Conservation (phyloP, 768 basidiomycete species). For the Mycena leptocephala region DNA sequence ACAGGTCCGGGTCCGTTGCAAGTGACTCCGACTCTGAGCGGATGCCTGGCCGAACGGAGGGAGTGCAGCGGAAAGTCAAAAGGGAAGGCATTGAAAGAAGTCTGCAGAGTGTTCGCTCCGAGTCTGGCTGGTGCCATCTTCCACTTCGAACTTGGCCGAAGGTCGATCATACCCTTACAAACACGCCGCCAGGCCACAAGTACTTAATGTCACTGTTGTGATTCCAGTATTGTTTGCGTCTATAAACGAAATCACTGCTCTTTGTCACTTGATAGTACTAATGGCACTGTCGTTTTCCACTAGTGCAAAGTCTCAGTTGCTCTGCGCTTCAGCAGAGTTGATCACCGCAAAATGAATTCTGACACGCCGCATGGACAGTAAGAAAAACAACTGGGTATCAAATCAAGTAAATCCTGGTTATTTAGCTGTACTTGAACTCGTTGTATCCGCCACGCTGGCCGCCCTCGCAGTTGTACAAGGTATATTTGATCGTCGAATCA, state of each 20-base stretch:
- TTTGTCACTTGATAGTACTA: background rate
- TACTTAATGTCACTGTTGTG: background rate
- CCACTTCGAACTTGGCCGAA: too few species aligned
- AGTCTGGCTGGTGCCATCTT: too few species aligned
- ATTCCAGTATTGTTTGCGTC: background rate
- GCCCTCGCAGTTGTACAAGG: conserved; percentile 1
- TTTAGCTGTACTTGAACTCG: conserved; percentile 1
- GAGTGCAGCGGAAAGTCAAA: too few species aligned
- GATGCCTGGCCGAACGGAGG: too few species aligned
- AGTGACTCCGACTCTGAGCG: too few species aligned
- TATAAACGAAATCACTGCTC: background rate
- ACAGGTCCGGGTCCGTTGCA: too few species aligned
- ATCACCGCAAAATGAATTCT: background rate
- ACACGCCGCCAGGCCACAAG: too few species aligned
- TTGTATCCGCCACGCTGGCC: conserved; percentile 1
- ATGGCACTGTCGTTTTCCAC: conserved; percentile 2
- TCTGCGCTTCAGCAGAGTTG: background rate
- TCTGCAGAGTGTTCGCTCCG: too few species aligned
- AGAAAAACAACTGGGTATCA: background rate
- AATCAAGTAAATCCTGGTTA: background rate
- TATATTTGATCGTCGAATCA: background rate
- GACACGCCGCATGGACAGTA: background rate
- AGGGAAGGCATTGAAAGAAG: too few species aligned
- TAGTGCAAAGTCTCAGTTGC: background rate
- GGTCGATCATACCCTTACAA: too few species aligned